Evolutionary conservation across 2,329 filamentous ascomycete genomes (phyloP).

Genomic region (Beauveria scarabaeidicola): DNA sequence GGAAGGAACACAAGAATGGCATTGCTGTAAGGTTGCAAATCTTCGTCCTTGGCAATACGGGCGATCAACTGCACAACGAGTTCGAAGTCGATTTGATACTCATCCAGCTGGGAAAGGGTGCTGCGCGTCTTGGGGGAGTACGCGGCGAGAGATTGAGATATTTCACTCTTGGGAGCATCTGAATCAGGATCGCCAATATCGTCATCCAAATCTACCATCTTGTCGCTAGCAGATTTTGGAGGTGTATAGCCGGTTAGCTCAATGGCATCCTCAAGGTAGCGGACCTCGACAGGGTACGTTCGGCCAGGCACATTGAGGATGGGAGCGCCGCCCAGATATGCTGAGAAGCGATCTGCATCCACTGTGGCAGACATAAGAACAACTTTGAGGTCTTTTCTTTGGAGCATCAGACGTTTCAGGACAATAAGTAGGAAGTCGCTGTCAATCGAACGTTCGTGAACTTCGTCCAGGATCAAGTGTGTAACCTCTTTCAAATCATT

Average conservation of each 20-base stretch:
- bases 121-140: constrained; percentile 72
- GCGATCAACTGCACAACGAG: constrained; percentile 73
- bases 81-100: constrained; percentile 86
- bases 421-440: constrained; percentile 94
- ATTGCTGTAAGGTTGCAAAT: constrained; percentile 66
- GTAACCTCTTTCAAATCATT: constrained; percentile 83
- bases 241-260: constrained; percentile 70
- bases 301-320: constrained; percentile 85
- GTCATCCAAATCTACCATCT: constrained; percentile 55
- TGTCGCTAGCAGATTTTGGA: constrained; percentile 36
- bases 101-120: constrained; percentile 70
- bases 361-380: constrained; percentile 97
- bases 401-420: constrained; percentile 69
- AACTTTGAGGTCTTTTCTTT: constrained; percentile 77
- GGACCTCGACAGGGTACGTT: constrained; percentile 84
- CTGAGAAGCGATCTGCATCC: constrained; percentile 83
- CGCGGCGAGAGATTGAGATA: constrained; percentile 55
- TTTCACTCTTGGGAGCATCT: constrained; percentile 42
- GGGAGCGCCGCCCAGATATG: constrained; percentile 77
- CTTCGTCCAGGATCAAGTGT: constrained; percentile 92
- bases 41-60: constrained; percentile 61
- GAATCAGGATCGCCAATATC: constrained; percentile 42
- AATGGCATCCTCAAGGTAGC: constrained; percentile 86
- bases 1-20: constrained; percentile 93
- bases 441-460: constrained; percentile 93